A percentile compares a stretch with the other conserved stretches of the same genome.
Conservation (phyloP, 164 flowering plant species). For the Vitis rotundifolia region DNA sequence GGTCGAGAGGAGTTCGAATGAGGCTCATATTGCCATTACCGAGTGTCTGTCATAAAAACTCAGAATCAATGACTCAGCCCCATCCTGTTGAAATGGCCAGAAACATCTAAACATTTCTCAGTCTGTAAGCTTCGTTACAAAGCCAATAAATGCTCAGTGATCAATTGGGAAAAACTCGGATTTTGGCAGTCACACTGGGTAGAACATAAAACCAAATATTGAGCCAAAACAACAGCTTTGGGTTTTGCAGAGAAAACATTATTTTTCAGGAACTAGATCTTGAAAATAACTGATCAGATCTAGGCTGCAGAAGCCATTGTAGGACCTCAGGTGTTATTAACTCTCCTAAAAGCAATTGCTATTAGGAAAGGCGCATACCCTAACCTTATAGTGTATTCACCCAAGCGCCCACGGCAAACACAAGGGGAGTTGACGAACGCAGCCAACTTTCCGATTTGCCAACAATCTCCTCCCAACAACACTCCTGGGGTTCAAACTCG, state of each 20-base stretch:
- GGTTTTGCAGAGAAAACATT: neutral
- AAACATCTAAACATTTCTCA: conserved; percentile 54
- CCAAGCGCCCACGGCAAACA: too few relatives aligned
- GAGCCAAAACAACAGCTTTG: neutral
- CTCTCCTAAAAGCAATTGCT: too few relatives aligned
- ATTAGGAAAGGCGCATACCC: too few relatives aligned
- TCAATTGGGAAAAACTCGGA: conserved; percentile 2
- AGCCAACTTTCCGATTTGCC: too few relatives aligned
- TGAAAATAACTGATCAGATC: too few relatives aligned
- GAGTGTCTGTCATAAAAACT: conserved; percentile 81
- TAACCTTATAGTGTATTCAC: too few relatives aligned
- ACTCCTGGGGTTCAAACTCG: too few relatives aligned
- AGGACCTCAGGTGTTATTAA: too few relatives aligned
- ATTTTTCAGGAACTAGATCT: too few relatives aligned
- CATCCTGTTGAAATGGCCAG: conserved; percentile 50
- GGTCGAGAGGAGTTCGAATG: conserved; percentile 46
- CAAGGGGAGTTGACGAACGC: too few relatives aligned
- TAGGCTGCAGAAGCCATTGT: too few relatives aligned
- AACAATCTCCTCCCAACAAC: too few relatives aligned
- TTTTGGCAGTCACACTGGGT: conserved; percentile 2
- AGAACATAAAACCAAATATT: neutral
- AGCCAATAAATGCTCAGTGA: conserved; percentile 21
- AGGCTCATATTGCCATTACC: conserved; percentile 44
- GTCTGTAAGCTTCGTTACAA: conserved; percentile 26
- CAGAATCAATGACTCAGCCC: conserved; percentile 56